A percentile compares a stretch with the other conserved stretches of the same genome.
Evolutionary conservation across 805 yeast species (phyloP).

Genomic region (Candida andamanensis): DNA sequence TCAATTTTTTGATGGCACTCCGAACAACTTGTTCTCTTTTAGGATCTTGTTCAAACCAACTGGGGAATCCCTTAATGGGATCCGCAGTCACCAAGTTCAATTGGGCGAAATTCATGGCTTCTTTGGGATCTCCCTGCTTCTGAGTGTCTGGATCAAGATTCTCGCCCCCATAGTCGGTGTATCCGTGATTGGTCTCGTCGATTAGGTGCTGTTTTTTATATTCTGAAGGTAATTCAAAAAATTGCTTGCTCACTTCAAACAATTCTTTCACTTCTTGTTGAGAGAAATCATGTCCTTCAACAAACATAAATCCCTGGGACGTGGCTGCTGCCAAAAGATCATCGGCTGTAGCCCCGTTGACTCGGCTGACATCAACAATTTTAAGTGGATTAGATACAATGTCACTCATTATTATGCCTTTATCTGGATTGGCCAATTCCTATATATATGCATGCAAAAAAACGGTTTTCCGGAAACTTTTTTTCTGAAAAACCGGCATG

Average conservation of each 20-base stretch:
- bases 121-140: slow-evolving; percentile 55
- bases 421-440: no score
- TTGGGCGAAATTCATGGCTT: slow-evolving; percentile 63
- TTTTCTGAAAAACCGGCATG: no score
- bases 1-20: slow-evolving; percentile 39
- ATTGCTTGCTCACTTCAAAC: slow-evolving; percentile 46
- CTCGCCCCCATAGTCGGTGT: slow-evolving; percentile 52
- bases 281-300: slow-evolving; percentile 64
- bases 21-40: slow-evolving; percentile 38
- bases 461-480: no score
- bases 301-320: slow-evolving; percentile 60
- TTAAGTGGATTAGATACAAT: slow-evolving; percentile 52
- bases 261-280: slow-evolving; percentile 48
- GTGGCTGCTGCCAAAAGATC: slow-evolving; percentile 54
- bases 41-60: slow-evolving; percentile 38
- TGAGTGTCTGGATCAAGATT: slow-evolving; percentile 36
- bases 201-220: slow-evolving; percentile 50
- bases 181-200: slow-evolving; percentile 55
- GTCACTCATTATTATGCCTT: no score
- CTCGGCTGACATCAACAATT: slow-evolving; percentile 52
- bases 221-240: slow-evolving; percentile 46
- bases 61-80: slow-evolving; percentile 42
- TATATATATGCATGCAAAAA: no score
- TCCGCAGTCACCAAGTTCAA: slow-evolving; percentile 48
- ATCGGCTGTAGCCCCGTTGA: slow-evolving; percentile 41